Base-by-base conservation (phyloP, 495 filamentous ascomycete genomes). In the Sordaria brevicollis region DNA sequence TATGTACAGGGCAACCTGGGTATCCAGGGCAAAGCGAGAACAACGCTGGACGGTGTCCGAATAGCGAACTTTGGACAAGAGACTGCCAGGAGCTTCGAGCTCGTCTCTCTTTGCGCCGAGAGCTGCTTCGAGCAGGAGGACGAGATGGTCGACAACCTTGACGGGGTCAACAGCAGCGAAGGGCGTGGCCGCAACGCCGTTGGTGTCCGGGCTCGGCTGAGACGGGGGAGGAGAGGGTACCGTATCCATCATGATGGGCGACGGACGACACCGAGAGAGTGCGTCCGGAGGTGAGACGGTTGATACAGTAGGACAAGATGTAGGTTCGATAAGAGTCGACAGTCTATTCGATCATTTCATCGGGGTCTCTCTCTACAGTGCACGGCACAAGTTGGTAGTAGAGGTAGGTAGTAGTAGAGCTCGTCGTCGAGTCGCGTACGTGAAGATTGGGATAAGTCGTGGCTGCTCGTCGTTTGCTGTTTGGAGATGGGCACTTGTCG, bases 1-100 rank as follows among this genome's bases (percentile, higher is more conserved):
- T 70, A 96, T 90, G 80, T 97, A 98, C 66, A 99, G 81, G 33
- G 90, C 93, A 41, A 90, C 86, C 82, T 96, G 93, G 65, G 91
- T 82, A 80, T 97, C 95, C 34, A 89, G 87, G 65, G 93, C 92
- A 79, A 97, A 99, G 74, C 94, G 89, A 71, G 88, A 89, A 80
- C 94, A 97, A 81, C 93, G 86, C 75, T 93, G 89, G 33, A 93
- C 81, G 0, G 95, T 98, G 68, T 98, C 94, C 38, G 83, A 80
- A 73, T 90, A 86, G 68, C 83, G 87, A 8, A 82, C 77, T 70
- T 87, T 83, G 19, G 93, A 94, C 65, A 99, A 86, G 76, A 98
- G 84, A 79, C 92, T 97, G 62, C 92, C 93, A 54, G 86, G 82
- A 29, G 84, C 82, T 78, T 96, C 89, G 70, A 99, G 85, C 76